Base-by-base conservation (phyloP, 2,329 filamentous ascomycete genomes). In the Calonectria multiphialidica region DNA sequence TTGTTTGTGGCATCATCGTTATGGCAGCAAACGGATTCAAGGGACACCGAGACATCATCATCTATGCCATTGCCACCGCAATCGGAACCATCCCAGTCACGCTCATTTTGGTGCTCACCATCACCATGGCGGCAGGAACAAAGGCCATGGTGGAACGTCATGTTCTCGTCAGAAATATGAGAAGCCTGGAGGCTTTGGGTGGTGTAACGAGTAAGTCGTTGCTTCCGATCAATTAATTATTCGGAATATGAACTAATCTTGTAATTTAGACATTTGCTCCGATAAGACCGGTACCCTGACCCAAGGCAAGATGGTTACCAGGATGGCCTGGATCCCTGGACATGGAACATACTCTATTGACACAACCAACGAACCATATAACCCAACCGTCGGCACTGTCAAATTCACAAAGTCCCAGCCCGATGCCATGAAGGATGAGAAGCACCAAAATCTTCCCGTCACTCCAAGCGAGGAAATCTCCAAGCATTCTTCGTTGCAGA, bases 71-170 rank as follows among this genome's bases (percentile, higher is more conserved):
- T 63, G 83, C 82, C 25, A 82, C 85, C 12, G 83, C 81, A 57
- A 81, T 88, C 21, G 84, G 83, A 21, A 87, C 87, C 71, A 86
- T 89, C 73, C 86, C 82, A 2, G 86, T 85, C n/a, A 85, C 86
- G 4, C 83, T 90, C 71, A 45, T 79, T 72, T 67, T 83, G 8
- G 88, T 90, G 12, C 82, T 91, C 59, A 90, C 89, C 16, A 88
- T 90, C 70, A 89, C 88, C n/a, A 89, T 90, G 80, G 86, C 86
- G 30, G 85, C 86, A 25, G 87, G 86, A 4, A 85, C 85, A 9
- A 88, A 86, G 73, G 81, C 82, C 12, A 88, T 88, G 85, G 83
- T 85, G 7, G 82, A 86, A 73, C 79, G 84, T 13, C 82, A 88
- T 77, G 87, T 88, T 49, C 84, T 89, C 72, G 84, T 88, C 49